Evolutionary conservation across 2,329 filamentous ascomycete genomes (phyloP).

Genomic region (Epichloe gansuensis): DNA sequence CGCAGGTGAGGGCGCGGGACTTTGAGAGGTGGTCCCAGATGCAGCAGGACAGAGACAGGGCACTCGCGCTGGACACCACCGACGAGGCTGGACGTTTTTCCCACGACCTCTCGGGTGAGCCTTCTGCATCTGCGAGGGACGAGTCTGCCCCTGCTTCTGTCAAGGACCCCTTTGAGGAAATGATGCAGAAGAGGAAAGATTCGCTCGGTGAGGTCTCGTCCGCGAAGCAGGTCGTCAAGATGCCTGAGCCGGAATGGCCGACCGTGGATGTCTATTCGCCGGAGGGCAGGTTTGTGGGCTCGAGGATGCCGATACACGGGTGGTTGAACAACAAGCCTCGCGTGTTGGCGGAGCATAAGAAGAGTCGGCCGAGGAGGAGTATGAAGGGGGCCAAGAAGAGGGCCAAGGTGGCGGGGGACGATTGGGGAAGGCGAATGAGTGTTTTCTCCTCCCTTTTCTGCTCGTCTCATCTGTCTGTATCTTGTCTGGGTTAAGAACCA

Average conservation of each 20-base stretch:
- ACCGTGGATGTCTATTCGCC: conserved; percentile 77
- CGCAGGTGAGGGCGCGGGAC: conserved; percentile 59
- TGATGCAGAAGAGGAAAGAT: conserved; percentile 16
- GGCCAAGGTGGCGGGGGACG: conserved; percentile 17
- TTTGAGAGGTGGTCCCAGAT: conserved; percentile 10
- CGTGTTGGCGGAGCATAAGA: conserved; percentile 34
- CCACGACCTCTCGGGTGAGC: not conserved
- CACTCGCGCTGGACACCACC: conserved; percentile 7
- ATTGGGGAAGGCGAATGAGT: no score
- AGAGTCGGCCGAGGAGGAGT: conserved; percentile 49
- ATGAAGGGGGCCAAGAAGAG: conserved; percentile 51
- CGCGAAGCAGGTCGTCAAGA: not conserved
- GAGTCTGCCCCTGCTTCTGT: not conserved
- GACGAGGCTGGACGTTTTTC: conserved; percentile 3
- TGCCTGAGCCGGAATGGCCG: conserved; percentile 40
- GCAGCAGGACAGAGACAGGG: conserved; percentile 12
- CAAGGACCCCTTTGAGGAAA: conserved; percentile 14
- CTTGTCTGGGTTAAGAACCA: no score
- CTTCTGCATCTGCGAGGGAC: not conserved
- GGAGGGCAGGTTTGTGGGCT: conserved; percentile 65
- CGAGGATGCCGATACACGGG: conserved; percentile 56
- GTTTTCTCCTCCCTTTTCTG: no score
- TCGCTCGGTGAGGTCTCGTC: not conserved
- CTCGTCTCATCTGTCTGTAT: no score
- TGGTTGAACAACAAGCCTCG: conserved; percentile 51